Evolutionary conservation across 257 asterid genomes (phyloP).

Genomic region (Jasminum sambac): DNA sequence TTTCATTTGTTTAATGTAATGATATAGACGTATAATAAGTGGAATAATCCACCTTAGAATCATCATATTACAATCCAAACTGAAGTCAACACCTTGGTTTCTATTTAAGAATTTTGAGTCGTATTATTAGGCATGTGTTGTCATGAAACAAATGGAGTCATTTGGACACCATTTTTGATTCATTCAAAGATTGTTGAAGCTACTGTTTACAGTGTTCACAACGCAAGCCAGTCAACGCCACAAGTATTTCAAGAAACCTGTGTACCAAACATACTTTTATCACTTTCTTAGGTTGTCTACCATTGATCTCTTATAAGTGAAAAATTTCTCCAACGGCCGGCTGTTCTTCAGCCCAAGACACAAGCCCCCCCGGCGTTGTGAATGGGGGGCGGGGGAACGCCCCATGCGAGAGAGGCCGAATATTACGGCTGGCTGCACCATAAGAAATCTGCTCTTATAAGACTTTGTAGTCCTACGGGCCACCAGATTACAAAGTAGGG

Average conservation of each 20-base stretch:
- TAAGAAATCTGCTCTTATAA: too few relatives aligned
- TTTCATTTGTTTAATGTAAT: neutral
- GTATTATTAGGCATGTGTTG: neutral
- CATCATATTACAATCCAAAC: neutral
- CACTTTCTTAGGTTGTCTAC: neutral
- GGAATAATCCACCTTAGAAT: neutral
- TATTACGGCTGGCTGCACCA: too few relatives aligned
- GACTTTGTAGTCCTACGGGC: neutral
- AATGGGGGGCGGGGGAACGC: too few relatives aligned
- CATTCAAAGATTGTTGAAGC: neutral
- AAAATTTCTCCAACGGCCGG: too few relatives aligned
- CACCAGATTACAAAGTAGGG: neutral
- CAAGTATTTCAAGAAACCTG: neutral
- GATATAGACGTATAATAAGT: slow-evolving; percentile 11
- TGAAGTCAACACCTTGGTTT: neutral
- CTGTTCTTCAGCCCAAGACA: too few relatives aligned
- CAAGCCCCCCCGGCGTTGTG: too few relatives aligned
- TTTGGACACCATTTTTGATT: neutral
- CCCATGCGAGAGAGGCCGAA: too few relatives aligned
- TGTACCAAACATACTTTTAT: neutral
- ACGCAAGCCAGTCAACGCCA: neutral
- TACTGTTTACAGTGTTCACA: neutral
- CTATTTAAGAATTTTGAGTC: neutral
- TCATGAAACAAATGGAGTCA: neutral
- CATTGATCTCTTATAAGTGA: too few relatives aligned